Evolutionary conservation across 768 basidiomycete genomes (phyloP).

Genomic region (Dioszegia hungarica): DNA sequence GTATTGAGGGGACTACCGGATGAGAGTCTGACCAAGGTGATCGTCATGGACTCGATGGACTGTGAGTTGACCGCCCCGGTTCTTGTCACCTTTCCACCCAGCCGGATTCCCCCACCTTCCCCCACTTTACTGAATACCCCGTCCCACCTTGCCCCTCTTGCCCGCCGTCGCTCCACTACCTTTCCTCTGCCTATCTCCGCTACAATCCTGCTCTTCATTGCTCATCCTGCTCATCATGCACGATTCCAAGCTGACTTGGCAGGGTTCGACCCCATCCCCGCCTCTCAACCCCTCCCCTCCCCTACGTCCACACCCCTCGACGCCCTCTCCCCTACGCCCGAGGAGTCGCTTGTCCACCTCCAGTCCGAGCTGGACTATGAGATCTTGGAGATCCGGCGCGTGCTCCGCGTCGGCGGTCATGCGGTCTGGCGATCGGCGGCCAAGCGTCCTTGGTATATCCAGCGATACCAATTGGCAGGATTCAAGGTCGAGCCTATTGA

Average conservation of each 20-base stretch:
- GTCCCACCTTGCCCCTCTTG: too few species aligned
- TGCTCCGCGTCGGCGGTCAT: conserved; percentile 58
- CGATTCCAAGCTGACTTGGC: background rate
- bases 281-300: conserved; percentile 32
- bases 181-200: too few species aligned
- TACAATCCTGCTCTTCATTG: too few species aligned
- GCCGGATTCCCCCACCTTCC: too few species aligned
- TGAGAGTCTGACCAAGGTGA: conserved; percentile 59
- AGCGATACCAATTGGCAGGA: conserved; percentile 56
- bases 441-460: conserved; percentile 63
- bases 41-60: conserved; percentile 65
- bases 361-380: conserved; percentile 57
- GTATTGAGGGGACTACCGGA: conserved; percentile 53
- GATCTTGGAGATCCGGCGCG: conserved; percentile 57
- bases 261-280: conserved; percentile 48
- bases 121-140: too few species aligned
- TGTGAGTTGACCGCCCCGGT: conserved; percentile 37
- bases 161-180: too few species aligned
- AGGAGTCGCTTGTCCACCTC: conserved; percentile 42
- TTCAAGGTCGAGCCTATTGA: conserved; percentile 58
- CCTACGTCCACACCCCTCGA: conserved; percentile 44
- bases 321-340: conserved; percentile 54
- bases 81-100: too few species aligned
- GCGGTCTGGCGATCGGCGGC: conserved; percentile 66
- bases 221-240: background rate